Percentiles rank a stretch among this genome's conserved stretches.
Conservation (phyloP, 106 monocot genomes). For the Platanthera guangdongensis region DNA sequence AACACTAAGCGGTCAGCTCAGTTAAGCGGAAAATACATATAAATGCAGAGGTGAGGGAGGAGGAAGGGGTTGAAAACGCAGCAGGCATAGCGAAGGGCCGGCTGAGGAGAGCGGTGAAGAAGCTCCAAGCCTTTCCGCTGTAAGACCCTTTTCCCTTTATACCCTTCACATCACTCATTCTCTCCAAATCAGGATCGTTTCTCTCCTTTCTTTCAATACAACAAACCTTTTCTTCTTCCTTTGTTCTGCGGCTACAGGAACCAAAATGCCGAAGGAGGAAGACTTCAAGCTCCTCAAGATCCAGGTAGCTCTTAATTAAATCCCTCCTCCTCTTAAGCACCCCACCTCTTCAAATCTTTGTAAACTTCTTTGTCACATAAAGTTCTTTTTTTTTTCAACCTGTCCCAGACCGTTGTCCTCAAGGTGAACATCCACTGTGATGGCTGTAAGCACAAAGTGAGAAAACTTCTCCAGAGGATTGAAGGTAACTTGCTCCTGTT, state of each 20-base stretch:
- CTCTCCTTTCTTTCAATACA: neutral
- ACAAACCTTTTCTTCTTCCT: neutral
- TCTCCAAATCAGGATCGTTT: neutral
- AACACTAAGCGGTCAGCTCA: neutral
- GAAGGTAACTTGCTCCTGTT: slow-evolving; percentile 21
- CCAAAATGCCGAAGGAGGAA: slow-evolving; percentile 45
- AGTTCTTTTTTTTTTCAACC: slow-evolving; percentile 9
- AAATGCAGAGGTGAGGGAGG: slow-evolving; percentile 2
- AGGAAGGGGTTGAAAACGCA: neutral
- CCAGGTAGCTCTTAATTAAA: slow-evolving; percentile 26
- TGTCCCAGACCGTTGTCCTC: slow-evolving; percentile 37
- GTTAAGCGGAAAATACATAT: neutral
- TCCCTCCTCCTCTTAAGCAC: neutral
- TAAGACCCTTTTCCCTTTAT: neutral
- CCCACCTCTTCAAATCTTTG: neutral
- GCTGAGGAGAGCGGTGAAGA: neutral
- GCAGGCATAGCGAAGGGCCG: too few species aligned
- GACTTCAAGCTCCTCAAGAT: slow-evolving; percentile 68
- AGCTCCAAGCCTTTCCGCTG: neutral
- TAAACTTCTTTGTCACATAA: neutral
- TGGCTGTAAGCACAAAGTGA: slow-evolving; percentile 49
- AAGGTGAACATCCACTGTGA: slow-evolving; percentile 58
- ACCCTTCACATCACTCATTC: neutral
- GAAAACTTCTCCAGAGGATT: slow-evolving; percentile 50
- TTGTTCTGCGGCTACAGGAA: neutral